phyloP scores from a whole-genome alignment of 495 filamentous ascomycete genomes.

The Hypoxylon trugodes region DNA sequence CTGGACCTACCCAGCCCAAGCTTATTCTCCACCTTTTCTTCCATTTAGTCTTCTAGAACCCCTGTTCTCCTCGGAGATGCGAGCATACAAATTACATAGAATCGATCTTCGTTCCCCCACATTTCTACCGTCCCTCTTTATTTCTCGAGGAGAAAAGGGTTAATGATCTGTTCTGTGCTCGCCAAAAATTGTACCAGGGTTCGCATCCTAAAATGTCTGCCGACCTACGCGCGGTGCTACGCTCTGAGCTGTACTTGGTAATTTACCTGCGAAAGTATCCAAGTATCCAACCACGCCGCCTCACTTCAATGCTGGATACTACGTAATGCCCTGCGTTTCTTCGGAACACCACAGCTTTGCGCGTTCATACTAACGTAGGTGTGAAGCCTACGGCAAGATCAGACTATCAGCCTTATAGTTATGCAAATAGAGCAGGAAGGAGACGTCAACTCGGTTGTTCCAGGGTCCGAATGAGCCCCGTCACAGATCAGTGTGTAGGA shows the following conservation, averaged over 20 bases:
- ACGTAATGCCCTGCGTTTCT: slow-evolving; percentile 19
- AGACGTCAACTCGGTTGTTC: not conserved
- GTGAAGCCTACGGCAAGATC: not conserved
- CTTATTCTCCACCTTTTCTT: slow-evolving; percentile 13
- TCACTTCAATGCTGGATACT: not conserved
- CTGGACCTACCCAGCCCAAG: slow-evolving; percentile 29
- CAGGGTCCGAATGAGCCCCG: not conserved
- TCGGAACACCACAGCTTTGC: too few species aligned
- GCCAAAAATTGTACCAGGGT: slow-evolving; percentile 6
- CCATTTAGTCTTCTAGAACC: slow-evolving; percentile 23
- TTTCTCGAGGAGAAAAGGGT: slow-evolving; percentile 14
- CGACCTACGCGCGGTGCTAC: slow-evolving; percentile 30
- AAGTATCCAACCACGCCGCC: slow-evolving; percentile 5
- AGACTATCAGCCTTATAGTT: slow-evolving; percentile 4
- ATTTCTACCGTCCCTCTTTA: slow-evolving; percentile 16
- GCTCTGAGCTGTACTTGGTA: not conserved
- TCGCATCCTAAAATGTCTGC: slow-evolving; percentile 33
- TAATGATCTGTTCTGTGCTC: slow-evolving; percentile 21
- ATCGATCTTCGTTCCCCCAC: slow-evolving; percentile 38
- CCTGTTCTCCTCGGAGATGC: slow-evolving; percentile 49
- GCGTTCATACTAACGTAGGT: slow-evolving; percentile 4
- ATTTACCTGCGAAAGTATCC: slow-evolving; percentile 16
- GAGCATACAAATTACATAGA: slow-evolving; percentile 28
- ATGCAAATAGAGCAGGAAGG: slow-evolving; percentile 17
- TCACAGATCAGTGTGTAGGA: too few species aligned